Conservation (phyloP, 352 stramenopile species). For the Phytophthora megakarya region DNA sequence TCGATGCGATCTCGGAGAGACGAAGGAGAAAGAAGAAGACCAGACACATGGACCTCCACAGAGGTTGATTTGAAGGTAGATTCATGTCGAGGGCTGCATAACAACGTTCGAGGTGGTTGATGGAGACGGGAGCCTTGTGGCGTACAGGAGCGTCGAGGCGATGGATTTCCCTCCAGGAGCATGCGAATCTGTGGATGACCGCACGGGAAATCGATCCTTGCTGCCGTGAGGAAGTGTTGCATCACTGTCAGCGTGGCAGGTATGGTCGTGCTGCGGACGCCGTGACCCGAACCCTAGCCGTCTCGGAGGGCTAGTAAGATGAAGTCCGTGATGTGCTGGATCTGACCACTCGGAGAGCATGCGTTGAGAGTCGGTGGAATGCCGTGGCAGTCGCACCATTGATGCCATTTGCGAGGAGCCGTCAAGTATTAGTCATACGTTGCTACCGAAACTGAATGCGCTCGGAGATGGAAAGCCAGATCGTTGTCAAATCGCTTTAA, state of each 20-base stretch:
- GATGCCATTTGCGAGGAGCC: constrained; percentile 1
- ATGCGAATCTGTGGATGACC: constrained; percentile 19
- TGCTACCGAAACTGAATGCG: constrained; percentile 2
- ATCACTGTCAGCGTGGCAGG: neutral
- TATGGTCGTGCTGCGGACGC: constrained; percentile 2
- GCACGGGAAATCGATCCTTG: neutral
- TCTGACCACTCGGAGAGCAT: neutral
- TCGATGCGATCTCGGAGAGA: neutral
- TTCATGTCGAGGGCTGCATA: neutral
- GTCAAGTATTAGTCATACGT: constrained; percentile 10
- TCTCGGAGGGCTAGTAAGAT: neutral
- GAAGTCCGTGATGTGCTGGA: constrained; percentile 15
- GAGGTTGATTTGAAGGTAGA: constrained; percentile 7
- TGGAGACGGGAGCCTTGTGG: constrained; percentile 10
- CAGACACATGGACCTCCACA: constrained; percentile 11
- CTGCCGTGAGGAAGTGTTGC: constrained; percentile 4
- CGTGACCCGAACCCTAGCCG: constrained; percentile 2
- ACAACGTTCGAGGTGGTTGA: neutral
- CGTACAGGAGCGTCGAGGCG: constrained; percentile 3
- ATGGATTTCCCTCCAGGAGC: constrained; percentile 6
- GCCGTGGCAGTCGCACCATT: neutral
- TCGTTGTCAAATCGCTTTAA: neutral
- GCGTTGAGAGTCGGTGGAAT: neutral
- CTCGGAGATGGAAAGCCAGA: constrained; percentile 17
- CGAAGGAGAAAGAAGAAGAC: constrained; percentile 19